phyloP scores from a whole-genome alignment of 169 alveolate species.

The Eimeria acervulina region DNA sequence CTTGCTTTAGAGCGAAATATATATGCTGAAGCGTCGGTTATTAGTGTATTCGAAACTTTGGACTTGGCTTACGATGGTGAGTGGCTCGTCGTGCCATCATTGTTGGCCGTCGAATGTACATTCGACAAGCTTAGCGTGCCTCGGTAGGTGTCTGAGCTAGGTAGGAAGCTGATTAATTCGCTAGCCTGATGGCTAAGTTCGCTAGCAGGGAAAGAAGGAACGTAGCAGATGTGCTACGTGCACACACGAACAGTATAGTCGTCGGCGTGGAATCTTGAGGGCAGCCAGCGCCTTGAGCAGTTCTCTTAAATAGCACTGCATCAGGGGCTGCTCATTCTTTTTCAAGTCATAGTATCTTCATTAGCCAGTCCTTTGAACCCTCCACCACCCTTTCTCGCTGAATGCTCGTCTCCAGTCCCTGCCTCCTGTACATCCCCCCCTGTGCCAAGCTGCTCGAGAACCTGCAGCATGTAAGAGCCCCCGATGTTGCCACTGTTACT shows the following conservation, averaged over 20 bases:
- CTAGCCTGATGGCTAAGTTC: too few relatives aligned
- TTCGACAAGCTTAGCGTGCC: background rate
- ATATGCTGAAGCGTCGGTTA: background rate
- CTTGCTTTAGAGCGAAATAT: background rate
- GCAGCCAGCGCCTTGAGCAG: background rate
- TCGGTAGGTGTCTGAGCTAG: too few relatives aligned
- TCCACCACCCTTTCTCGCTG: constrained; percentile 38
- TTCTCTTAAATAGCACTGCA: background rate
- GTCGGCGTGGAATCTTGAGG: background rate
- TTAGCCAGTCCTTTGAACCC: constrained; percentile 62
- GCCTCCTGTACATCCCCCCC: constrained; percentile 60
- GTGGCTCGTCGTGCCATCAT: background rate
- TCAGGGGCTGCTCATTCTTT: background rate
- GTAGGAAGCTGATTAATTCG: background rate
- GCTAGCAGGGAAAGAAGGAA: too few relatives aligned
- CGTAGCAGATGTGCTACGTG: background rate
- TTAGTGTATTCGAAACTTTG: background rate
- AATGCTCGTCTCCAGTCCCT: constrained; percentile 47
- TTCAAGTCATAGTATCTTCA: background rate
- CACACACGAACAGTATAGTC: background rate
- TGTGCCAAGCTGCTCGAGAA: constrained; percentile 41
- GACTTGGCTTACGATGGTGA: background rate
- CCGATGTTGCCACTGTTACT: background rate
- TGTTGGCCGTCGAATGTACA: background rate
- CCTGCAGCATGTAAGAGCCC: background rate